Evolutionary conservation across 2,329 filamentous ascomycete species (phyloP).

Genomic region (Penicillium sp.): DNA sequence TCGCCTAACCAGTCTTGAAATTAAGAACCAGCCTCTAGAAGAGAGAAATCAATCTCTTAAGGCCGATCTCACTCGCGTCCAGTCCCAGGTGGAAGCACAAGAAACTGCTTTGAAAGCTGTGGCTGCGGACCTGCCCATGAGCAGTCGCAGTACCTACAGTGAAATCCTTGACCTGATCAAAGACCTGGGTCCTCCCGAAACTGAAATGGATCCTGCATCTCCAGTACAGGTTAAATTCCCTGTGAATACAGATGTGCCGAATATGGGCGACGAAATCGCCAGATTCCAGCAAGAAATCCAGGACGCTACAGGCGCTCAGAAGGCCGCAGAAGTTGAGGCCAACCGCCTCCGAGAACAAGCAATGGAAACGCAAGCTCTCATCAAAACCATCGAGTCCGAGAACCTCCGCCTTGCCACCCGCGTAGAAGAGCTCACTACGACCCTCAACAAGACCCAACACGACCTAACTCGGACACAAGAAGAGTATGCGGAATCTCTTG

Average conservation of each 20-base stretch:
- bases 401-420: constrained; percentile 37
- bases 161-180: constrained; percentile 43
- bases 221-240: constrained; percentile 19
- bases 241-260: constrained; percentile 21
- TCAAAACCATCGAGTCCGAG: constrained; percentile 41
- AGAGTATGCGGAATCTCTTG: constrained; percentile 32
- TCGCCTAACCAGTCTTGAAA: constrained; percentile 34
- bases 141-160: constrained; percentile 35
- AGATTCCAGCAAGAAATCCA: constrained; percentile 32
- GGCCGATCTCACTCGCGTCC: constrained; percentile 35
- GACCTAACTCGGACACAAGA: constrained; percentile 32
- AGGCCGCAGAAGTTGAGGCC: constrained; percentile 36
- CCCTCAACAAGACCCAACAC: constrained; percentile 31
- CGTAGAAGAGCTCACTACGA: constrained; percentile 36
- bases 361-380: constrained; percentile 36
- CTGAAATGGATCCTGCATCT: constrained; percentile 11
- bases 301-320: constrained; percentile 28
- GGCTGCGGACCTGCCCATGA: constrained; percentile 37
- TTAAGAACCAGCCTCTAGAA: constrained; percentile 36
- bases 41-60: constrained; percentile 39
- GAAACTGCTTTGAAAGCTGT: constrained; percentile 38
- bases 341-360: constrained; percentile 37
- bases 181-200: constrained; percentile 28
- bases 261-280: constrained; percentile 29
- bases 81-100: constrained; percentile 38